Base-by-base conservation (phyloP, 768 basidiomycete genomes). In the Panaeolus cyanescens region DNA sequence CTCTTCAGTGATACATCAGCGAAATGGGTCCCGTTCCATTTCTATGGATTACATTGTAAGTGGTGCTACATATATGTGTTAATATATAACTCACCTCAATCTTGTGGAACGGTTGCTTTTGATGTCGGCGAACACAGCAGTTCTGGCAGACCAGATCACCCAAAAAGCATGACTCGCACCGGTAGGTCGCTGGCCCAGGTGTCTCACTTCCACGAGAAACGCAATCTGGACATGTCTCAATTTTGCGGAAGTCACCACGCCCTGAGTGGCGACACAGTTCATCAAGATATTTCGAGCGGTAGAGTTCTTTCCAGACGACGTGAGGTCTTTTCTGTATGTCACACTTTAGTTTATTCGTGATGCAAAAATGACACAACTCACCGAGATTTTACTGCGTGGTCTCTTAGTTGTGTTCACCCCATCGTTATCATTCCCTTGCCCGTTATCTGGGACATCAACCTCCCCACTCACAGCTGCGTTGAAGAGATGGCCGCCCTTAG, bases 291-390 rank as follows among this genome's bases (percentile, higher is more conserved):
- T 19, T 54, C 5, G 45, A 34, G 1, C 59, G 42, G 25, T 54
- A 20, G 6, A 33, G 7, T 2, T 54, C 19, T 31, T 34, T 59
- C 59, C 59, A 59, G 5, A 59, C 59, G 17, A 59, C 40, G 53
- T 59, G 58, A 4, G 58, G 58, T 4, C 42, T 40, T 28, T 53
- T 59, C 58, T 59, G n/a, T n/a, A n/a, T n/a, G n/a, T n/a, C n/a
- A n/a, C n/a, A n/a, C n/a, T n/a, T n/a, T n/a, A n/a, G n/a, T n/a
- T n/a, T n/a, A n/a, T n/a, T n/a, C n/a, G n/a, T n/a, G n/a, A n/a
- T n/a, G n/a, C n/a, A n/a, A n/a, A n/a, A n/a, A n/a, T n/a, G n/a
- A n/a, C n/a, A n/a, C n/a, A 6, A 5, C 36, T 15, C n/a, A 37
- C 36, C n/a, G 36, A 37, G 12, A 37, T 37, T n/a, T 7, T 37